phyloP scores from a whole-genome alignment of 176 grass and related monocot genomes.

The Raddia distichophylla region DNA sequence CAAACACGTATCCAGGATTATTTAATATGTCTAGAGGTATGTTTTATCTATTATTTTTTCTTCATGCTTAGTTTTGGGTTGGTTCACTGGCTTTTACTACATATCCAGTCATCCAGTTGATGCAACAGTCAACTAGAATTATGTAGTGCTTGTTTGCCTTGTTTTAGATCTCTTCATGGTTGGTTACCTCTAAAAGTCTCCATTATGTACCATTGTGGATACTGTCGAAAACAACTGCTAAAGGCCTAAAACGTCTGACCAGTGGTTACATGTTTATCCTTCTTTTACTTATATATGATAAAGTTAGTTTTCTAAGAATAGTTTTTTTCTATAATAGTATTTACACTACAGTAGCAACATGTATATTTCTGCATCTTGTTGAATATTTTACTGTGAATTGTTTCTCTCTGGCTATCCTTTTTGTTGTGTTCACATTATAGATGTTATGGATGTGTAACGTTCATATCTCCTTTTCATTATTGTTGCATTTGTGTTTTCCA shows the following conservation, averaged over 20 bases:
- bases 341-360: not conserved
- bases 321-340: conserved; percentile 18
- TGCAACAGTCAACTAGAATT: not conserved
- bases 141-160: not conserved
- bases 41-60: conserved; percentile 34
- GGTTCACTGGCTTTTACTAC: conserved; percentile 21
- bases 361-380: conserved; percentile 27
- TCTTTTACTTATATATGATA: not conserved
- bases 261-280: not conserved
- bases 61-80: conserved; percentile 18
- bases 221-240: not conserved
- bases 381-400: conserved; percentile 18
- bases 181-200: conserved; percentile 19
- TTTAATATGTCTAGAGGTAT: conserved; percentile 98
- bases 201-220: not conserved
- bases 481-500: not conserved
- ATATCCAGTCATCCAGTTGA: conserved; percentile 27
- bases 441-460: not conserved
- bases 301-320: not conserved
- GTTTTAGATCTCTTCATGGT: conserved; percentile 22
- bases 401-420: not conserved
- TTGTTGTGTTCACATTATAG: not conserved
- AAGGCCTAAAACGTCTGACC: not conserved
- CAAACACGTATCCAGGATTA: conserved; percentile 96
- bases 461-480: not conserved